Evolutionary conservation across 2,329 filamentous ascomycete genomes (phyloP).

Genomic region (Teratosphaeria zuluensis): DNA sequence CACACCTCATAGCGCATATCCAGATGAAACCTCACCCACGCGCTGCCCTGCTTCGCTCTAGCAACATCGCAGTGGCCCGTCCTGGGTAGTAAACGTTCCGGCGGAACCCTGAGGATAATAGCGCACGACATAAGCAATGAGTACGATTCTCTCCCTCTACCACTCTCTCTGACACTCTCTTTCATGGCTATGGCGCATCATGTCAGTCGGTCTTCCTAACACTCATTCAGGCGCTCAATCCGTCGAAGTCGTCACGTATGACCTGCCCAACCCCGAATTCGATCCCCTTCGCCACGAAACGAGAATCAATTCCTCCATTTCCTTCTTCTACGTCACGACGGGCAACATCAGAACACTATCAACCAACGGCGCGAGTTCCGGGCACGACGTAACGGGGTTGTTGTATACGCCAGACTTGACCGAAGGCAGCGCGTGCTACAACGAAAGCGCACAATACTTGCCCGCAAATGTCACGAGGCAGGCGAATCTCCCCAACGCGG

Average conservation of each 20-base stretch:
- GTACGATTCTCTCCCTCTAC: constrained; percentile 24
- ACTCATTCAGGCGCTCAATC: constrained; percentile 16
- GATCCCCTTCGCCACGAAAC: constrained; percentile 5
- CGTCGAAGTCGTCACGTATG: constrained; percentile 20
- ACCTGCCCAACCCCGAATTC: constrained; percentile 17
- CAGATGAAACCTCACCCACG: too few relatives aligned
- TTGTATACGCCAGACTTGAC: constrained; percentile 72
- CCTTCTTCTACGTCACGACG: constrained; percentile 27
- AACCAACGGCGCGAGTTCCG: constrained; percentile 51
- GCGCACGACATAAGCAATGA: constrained; percentile 23
- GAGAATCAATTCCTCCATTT: constrained; percentile 15
- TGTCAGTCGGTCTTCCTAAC: constrained; percentile 3
- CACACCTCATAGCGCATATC: background rate
- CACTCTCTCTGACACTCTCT: background rate
- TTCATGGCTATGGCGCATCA: background rate
- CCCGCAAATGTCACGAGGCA: constrained; percentile 66
- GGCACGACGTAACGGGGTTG: constrained; percentile 62
- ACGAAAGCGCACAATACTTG: constrained; percentile 54
- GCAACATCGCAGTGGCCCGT: too few relatives aligned
- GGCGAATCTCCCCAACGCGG: constrained; percentile 52
- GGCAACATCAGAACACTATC: constrained; percentile 67
- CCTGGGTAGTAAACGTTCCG: background rate
- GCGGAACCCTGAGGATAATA: background rate
- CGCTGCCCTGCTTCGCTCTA: too few relatives aligned
- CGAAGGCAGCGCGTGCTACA: constrained; percentile 50